Base-by-base conservation (phyloP, 805 yeast genomes). In the Candida silvatica region DNA sequence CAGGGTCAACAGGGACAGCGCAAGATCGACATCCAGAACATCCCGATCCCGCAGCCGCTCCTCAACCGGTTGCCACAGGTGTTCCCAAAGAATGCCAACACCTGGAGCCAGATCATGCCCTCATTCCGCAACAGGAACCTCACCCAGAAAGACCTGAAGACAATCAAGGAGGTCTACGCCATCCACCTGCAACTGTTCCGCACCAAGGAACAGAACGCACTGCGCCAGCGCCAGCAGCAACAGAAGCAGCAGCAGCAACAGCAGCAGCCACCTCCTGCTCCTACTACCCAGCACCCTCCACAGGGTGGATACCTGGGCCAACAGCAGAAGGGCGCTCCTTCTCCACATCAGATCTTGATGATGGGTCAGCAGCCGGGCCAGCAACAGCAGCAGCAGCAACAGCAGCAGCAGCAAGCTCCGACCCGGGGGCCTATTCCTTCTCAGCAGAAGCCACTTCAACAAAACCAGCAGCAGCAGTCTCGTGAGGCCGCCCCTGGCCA, bases 51-150 rank as follows among this genome's bases (percentile, higher is more conserved):
- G 1, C 71, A 71, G 12, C 71, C 74, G 2, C 54, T 85, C 18
- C 58, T 85, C 16, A 65, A 69, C 35, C 73, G 73, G 47, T 70
- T 85, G 31, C 94, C 94, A 7, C 79, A 72, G 31, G 42, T 49
- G 6, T 62, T 85, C 23, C 96, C 96, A 0, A 78, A 79, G 11
- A 80, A 77, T 33, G 78, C 78, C 20, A 78, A 71, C 45, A 83
- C 94, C 5, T 87, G 95, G 95, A 72, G 75, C 17, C 83, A 77
- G 51, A 74, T 85, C 20, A 74, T 77, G 54, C 80, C 77, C 28
- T 68, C 77, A 45, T 71, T 74, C 43, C 68, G 71, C 42, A 49
- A 43, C 24, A 75, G 74, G 39, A 63, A 73, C 39, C 58, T 83
- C 27, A 74, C 82, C 1, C 69, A 71, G 5, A 69, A 74, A 23